Base-by-base conservation (phyloP, 768 basidiomycete genomes). In the Amanita polypyramis region DNA sequence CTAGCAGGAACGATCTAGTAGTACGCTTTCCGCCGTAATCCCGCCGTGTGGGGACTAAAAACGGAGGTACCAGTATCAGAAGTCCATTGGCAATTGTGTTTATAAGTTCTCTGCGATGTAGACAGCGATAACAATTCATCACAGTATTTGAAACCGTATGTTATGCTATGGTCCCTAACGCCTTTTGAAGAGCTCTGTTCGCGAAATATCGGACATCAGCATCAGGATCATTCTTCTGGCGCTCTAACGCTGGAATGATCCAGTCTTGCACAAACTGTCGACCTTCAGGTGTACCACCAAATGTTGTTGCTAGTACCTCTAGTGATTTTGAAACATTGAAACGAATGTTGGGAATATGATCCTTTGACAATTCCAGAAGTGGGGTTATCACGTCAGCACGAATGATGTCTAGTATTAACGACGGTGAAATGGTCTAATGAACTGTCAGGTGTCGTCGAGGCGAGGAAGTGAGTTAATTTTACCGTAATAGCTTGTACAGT, bases 401-500 rank as follows among this genome's bases (percentile, higher is more conserved):
- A 55, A 97, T 77, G 55, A 91, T 90, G 41, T 91, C 80, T 53
- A 89, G 65, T 53, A 77, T 87, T 56, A 99, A 71, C 11, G 90
- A 87, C 0, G 96, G 90, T 5, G 90, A 81, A 58, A 99, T 95
- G n/a, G 90, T 94, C 95, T 98, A 50, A 33, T 42, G 41, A 38
- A 29, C 30, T 36, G 45, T 52, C 19, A 52, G 30, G 39, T 17
- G 52, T 23, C 21, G 42, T 20, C 38, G 37, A 47, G 15, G 43
- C 41, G 52, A 35, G 45, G 10, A 36, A 36, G 45, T 12, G 42
- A 51, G 53, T 46, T 43, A 41, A 65, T 10, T 54, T 52, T 62
- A 97, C 95, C 58, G 91, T 94, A 59, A 99, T 94, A 27, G 95
- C 95, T 64, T 98, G 93, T 37, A 98, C 91, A 12, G 96, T 98